Evolutionary conservation across 768 basidiomycete species (phyloP).

Genomic region (Galerina marginata): DNA sequence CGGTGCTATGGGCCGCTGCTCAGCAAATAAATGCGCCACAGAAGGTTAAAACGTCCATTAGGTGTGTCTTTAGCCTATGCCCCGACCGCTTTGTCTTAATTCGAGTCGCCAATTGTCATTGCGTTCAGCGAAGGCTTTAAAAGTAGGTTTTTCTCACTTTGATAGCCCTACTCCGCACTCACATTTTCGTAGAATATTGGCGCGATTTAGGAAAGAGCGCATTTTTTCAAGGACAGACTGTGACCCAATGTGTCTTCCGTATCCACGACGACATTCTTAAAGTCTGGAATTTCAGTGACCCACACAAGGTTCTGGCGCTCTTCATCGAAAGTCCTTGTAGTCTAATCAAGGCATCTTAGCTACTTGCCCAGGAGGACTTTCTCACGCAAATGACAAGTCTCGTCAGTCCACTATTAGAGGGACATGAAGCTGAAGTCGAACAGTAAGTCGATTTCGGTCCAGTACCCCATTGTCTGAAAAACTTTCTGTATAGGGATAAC

Average conservation of each 20-base stretch:
- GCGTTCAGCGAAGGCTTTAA: background rate
- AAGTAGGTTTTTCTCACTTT: background rate
- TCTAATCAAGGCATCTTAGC: background rate
- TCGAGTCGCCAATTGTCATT: background rate
- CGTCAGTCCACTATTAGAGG: background rate
- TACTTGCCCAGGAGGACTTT: background rate
- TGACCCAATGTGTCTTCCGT: slow-evolving; percentile 11
- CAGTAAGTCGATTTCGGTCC: no score
- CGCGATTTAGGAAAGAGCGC: background rate
- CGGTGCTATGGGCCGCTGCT: background rate
- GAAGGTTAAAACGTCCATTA: background rate
- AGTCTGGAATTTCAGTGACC: slow-evolving; percentile 28
- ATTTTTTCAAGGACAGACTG: slow-evolving; percentile 3
- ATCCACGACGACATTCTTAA: slow-evolving; percentile 19
- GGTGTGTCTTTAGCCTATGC: background rate
- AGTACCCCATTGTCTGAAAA: no score
- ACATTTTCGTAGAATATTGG: background rate
- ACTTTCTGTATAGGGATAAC: no score
- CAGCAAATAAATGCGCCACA: background rate
- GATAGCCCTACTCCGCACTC: no score
- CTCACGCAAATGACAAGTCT: background rate
- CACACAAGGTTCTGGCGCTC: background rate
- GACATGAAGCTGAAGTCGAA: no score
- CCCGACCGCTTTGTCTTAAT: no score
- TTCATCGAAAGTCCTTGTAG: background rate